These are phyloP conservation scores for Rhizophora mangle DNA, from an alignment of 345 rosid genomes.

Conservation along the genomic window DNA sequence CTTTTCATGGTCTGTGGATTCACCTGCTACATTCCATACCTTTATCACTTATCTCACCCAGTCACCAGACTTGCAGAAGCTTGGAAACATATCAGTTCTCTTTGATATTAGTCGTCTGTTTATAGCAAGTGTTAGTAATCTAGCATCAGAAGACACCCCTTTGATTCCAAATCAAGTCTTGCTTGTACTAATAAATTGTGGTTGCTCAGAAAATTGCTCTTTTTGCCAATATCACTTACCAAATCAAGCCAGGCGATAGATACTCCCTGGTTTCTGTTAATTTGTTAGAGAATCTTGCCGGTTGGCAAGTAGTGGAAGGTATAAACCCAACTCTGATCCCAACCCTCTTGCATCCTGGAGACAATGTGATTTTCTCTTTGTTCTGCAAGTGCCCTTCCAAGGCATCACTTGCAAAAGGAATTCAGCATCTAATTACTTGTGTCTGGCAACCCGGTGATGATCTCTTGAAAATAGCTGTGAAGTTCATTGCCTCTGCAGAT, in stretches of 20 bases:
- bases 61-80: slow-evolving; percentile 38
- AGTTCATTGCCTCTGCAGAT: slow-evolving; percentile 36
- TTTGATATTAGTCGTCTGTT: slow-evolving; percentile 34
- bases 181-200: slow-evolving; percentile 50
- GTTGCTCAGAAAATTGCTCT: slow-evolving; percentile 42
- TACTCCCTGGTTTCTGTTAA: slow-evolving; percentile 41
- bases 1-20: slow-evolving; percentile 35
- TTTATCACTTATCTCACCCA: slow-evolving; percentile 41
- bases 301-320: slow-evolving; percentile 37
- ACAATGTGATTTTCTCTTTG: slow-evolving; percentile 44
- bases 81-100: slow-evolving; percentile 46
- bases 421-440: slow-evolving; percentile 41
- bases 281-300: slow-evolving; percentile 44
- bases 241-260: slow-evolving; percentile 49
- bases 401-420: slow-evolving; percentile 28
- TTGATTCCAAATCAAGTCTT: slow-evolving; percentile 47
- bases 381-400: slow-evolving; percentile 59
- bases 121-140: slow-evolving; percentile 47
- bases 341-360: slow-evolving; percentile 37
- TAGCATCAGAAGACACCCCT: slow-evolving; percentile 36
- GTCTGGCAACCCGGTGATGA: slow-evolving; percentile 51
- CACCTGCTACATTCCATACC: slow-evolving; percentile 28
- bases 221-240: slow-evolving; percentile 50
- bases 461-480: slow-evolving; percentile 35
- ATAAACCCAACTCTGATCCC: slow-evolving; percentile 42